A percentile compares a stretch with the other conserved stretches of the same genome.
Conservation (phyloP, 2,329 filamentous ascomycete species). For the Fusarium circinatum region DNA sequence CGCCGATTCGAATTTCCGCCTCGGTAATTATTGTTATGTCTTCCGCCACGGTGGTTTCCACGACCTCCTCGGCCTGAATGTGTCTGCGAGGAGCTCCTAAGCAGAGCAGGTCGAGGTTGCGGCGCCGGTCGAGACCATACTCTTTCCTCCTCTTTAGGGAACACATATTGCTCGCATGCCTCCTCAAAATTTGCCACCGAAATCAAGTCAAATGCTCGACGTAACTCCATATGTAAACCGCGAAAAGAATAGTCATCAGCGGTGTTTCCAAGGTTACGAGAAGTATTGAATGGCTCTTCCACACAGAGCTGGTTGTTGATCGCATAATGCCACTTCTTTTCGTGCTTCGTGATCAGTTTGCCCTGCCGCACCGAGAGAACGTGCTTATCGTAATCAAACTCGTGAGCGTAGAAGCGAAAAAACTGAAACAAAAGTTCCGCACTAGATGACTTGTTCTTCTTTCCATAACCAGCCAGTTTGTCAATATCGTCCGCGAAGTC, state of each 20-base stretch:
- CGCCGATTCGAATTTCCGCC: slow-evolving; percentile 60
- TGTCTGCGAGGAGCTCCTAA: slow-evolving; percentile 71
- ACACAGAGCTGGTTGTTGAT: slow-evolving; percentile 89
- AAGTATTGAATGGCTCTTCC: slow-evolving; percentile 94
- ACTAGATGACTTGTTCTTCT: slow-evolving; percentile 81
- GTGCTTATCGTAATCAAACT: slow-evolving; percentile 87
- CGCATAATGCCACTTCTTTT: slow-evolving; percentile 87
- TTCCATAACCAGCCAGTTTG: slow-evolving; percentile 77
- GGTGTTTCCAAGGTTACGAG: slow-evolving; percentile 92
- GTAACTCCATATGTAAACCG: slow-evolving; percentile 88
- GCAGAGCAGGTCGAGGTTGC: slow-evolving; percentile 64
- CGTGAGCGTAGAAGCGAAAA: slow-evolving; percentile 93
- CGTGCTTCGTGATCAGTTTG: slow-evolving; percentile 79
- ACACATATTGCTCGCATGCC: slow-evolving; percentile 89
- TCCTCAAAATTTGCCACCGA: slow-evolving; percentile 81
- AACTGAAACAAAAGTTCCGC: slow-evolving; percentile 94
- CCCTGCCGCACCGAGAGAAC: slow-evolving; percentile 89
- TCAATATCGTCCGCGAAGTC: slow-evolving; percentile 89
- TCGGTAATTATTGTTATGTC: slow-evolving; percentile 57
- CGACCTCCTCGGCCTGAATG: slow-evolving; percentile 61
- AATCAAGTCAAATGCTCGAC: slow-evolving; percentile 86
- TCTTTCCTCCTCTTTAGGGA: slow-evolving; percentile 81
- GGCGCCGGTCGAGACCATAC: slow-evolving; percentile 67
- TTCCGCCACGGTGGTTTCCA: slow-evolving; percentile 60
- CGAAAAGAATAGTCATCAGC: slow-evolving; percentile 95